A percentile compares a stretch with the other conserved stretches of the same genome.
phyloP scores from a whole-genome alignment of 2,329 filamentous ascomycete genomes.

The Claviceps sp. region DNA sequence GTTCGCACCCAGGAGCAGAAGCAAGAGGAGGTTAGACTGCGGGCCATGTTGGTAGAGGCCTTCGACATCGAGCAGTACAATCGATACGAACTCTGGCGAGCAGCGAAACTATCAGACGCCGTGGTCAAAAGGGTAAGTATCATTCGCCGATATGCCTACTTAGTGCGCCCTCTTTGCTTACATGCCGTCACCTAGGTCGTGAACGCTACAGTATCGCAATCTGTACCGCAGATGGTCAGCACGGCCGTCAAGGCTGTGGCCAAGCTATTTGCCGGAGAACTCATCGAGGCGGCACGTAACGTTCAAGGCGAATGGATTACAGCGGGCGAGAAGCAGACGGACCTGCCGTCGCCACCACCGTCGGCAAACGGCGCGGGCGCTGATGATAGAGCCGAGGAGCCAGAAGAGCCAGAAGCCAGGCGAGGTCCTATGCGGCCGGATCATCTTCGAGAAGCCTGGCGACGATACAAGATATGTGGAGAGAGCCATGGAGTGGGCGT shows the following conservation, averaged over 20 bases:
- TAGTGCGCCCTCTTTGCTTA: background rate
- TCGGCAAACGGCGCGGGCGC: constrained; percentile 18
- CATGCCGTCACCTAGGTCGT: constrained; percentile 38
- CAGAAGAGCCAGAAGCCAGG: constrained; percentile 12
- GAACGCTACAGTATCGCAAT: constrained; percentile 70
- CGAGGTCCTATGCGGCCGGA: constrained; percentile 56
- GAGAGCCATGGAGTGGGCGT: constrained; percentile 52
- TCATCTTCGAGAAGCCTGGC: constrained; percentile 59
- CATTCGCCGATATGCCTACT: too few relatives aligned
- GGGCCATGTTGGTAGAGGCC: constrained; percentile 48
- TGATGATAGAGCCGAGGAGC: constrained; percentile 16
- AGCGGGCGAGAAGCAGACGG: constrained; percentile 43
- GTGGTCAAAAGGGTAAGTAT: constrained; percentile 51
- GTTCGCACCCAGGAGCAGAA: constrained; percentile 55
- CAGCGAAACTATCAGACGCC: constrained; percentile 53
- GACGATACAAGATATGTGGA: constrained; percentile 49
- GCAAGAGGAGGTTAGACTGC: constrained; percentile 43
- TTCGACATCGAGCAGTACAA: constrained; percentile 55
- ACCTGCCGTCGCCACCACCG: constrained; percentile 30
- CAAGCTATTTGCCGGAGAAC: constrained; percentile 64
- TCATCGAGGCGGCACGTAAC: constrained; percentile 58
- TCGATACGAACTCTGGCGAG: constrained; percentile 58
- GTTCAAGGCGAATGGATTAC: constrained; percentile 61
- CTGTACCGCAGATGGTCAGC: constrained; percentile 59
- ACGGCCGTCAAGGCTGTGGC: constrained; percentile 63